phyloP scores from a whole-genome alignment of 805 yeast genomes.

The Wickerhamomyces tratensis region DNA sequence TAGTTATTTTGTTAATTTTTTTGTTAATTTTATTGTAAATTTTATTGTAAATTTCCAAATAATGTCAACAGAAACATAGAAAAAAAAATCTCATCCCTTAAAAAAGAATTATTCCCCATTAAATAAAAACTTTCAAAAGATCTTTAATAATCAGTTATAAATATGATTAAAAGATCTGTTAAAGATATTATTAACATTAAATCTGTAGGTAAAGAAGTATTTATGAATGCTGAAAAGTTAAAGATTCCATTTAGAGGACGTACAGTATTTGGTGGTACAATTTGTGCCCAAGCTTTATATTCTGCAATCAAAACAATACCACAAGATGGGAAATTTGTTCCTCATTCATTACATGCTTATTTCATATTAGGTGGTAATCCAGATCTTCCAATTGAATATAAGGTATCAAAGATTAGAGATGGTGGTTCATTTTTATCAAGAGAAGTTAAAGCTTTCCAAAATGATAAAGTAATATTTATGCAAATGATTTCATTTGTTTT shows the following conservation, averaged over 20 bases:
- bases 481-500: slow-evolving; percentile 27
- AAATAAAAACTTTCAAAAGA: no score
- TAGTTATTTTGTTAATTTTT: no score
- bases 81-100: no score
- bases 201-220: not conserved
- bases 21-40: no score
- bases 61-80: no score
- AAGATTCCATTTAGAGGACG: slow-evolving; percentile 38
- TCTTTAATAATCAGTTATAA: no score
- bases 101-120: no score
- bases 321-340: slow-evolving; percentile 40
- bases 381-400: slow-evolving; percentile 35
- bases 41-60: no score
- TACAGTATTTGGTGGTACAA: slow-evolving; percentile 58
- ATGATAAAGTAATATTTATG: slow-evolving; percentile 37
- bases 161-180: not conserved
- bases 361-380: slow-evolving; percentile 48
- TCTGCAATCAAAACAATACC: slow-evolving; percentile 29
- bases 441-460: slow-evolving; percentile 41
- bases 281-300: slow-evolving; percentile 49
- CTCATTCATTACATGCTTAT: slow-evolving; percentile 54
- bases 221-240: slow-evolving; percentile 4
- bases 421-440: slow-evolving; percentile 39
- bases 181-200: not conserved
- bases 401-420: slow-evolving; percentile 41